Base-by-base conservation (phyloP, 2,329 filamentous ascomycete species). In the Arthrobotrys musiformis region DNA sequence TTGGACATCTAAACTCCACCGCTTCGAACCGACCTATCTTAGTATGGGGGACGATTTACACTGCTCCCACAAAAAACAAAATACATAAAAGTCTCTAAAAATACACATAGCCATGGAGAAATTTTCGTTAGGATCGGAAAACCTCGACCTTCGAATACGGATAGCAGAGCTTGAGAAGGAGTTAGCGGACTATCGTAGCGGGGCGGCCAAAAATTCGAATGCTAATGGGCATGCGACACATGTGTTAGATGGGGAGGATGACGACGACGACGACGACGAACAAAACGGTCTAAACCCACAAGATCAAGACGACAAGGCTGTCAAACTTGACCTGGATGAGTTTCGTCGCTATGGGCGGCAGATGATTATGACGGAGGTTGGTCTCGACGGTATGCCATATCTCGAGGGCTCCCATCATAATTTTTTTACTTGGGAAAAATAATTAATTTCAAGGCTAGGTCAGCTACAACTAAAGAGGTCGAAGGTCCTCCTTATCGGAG, bases 281-380 rank as follows among this genome's bases (percentile, higher is more conserved):
- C 46, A 56, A 24, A 22, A 67, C 13, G 6, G 24, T 26, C 22
- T 40, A 11, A 56, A 2, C 79, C 82, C 2, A 83, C 58, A 52
- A 11, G 46, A 79, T n/a, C 60, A 69, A 0, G 37, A 58, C 15
- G 26, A 72, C 54, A 78, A 61, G 66, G 40, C 92, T 0, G 85
- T 97, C 1, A 83, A 85, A 2, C 74, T 78, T 28, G 74, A 78
- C 19, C 84, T 86, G 15, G 88, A 91, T 4, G 93, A 97, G 81
- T 97, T 97, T 83, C 89, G 89, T 79, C 88, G 94, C 78, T 98
- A 98, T 85, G 93, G 93, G 6, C 87, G 94, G 42, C 94, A 97
- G 84, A 90, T 98, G 85, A 94, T 98, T 79, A 89, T 97, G 76
- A 91, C 93, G 0, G 89, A 91, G 70, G 86, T 97, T 77, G 93